These are phyloP conservation scores for Helotiales sp. DNA, from an alignment of 2,329 filamentous ascomycete genomes.

Conservation along the genomic window DNA sequence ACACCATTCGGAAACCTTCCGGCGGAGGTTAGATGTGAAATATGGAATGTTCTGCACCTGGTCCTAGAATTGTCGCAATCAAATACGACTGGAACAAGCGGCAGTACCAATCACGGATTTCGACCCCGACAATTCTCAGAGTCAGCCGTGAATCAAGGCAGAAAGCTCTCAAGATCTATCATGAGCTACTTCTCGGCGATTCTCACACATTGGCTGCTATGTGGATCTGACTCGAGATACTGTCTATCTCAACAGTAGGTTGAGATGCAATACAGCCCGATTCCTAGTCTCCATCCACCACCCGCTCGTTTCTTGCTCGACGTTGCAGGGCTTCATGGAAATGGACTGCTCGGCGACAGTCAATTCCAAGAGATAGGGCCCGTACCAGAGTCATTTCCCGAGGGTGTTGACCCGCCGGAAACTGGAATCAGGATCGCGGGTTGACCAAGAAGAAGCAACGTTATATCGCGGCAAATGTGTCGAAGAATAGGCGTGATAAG, in stretches of 20 bases:
- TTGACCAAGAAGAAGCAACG: neutral
- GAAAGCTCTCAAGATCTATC: slow-evolving; percentile 11
- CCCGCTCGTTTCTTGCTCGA: neutral
- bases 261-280: neutral
- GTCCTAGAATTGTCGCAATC: neutral
- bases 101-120: neutral
- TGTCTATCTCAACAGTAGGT: neutral
- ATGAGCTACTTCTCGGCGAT: neutral
- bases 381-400: neutral
- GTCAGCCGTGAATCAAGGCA: neutral
- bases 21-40: neutral
- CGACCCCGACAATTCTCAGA: neutral
- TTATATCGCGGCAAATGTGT: neutral
- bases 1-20: neutral
- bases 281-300: neutral
- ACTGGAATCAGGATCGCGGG: neutral
- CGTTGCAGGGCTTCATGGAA: neutral
- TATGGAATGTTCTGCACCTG: neutral
- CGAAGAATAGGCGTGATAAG: neutral
- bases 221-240: neutral
- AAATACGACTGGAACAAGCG: neutral
- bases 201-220: neutral
- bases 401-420: neutral
- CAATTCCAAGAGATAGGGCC: neutral
- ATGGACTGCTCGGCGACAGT: neutral